Conservation (phyloP, 257 asterid genomes). For the Parsonsia alboflavescens region DNA sequence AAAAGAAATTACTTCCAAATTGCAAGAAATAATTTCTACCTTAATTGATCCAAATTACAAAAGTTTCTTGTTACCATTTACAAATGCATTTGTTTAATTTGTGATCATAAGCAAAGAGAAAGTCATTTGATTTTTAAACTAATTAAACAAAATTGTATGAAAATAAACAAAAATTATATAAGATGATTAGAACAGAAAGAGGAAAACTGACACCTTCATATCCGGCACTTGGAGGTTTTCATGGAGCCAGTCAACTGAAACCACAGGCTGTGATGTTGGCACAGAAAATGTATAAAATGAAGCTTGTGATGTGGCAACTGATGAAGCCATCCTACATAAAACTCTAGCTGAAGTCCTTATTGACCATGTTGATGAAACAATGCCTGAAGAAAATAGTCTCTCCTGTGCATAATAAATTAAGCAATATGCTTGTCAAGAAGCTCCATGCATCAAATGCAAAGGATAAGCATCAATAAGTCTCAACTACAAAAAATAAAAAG, state of each 20-base stretch:
- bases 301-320: slow-evolving; percentile 50
- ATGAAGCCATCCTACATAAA: slow-evolving; percentile 48
- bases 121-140: background rate
- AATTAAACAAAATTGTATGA: background rate
- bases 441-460: background rate
- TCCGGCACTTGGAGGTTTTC: slow-evolving; percentile 71
- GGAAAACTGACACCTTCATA: slow-evolving; percentile 52
- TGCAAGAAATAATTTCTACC: background rate
- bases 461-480: background rate
- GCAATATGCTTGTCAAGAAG: background rate
- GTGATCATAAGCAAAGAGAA: background rate
- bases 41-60: background rate
- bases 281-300: slow-evolving; percentile 50
- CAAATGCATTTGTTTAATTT: background rate
- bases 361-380: slow-evolving; percentile 33
- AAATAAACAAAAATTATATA: slow-evolving; percentile 4
- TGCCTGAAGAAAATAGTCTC: slow-evolving; percentile 26
- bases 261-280: slow-evolving; percentile 64
- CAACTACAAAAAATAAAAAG: background rate
- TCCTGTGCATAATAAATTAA: slow-evolving; percentile 35
- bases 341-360: slow-evolving; percentile 26
- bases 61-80: background rate
- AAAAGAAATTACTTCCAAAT: background rate
- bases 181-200: background rate
- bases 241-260: slow-evolving; percentile 95